Evolutionary conservation across 2,329 filamentous ascomycete species (phyloP).

Genomic region (Arthroderma uncinatum): DNA sequence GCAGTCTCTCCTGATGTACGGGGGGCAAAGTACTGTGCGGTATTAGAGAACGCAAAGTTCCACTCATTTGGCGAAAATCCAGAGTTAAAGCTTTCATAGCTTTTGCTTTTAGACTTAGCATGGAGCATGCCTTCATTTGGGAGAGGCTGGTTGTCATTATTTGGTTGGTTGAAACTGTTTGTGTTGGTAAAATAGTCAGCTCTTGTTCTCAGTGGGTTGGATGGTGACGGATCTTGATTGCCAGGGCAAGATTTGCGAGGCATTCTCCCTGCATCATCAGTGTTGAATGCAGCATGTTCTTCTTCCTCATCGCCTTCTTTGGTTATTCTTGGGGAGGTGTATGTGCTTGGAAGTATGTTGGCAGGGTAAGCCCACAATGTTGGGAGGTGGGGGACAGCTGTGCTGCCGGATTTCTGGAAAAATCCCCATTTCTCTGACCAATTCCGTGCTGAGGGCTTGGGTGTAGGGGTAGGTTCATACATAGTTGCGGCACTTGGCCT

Average conservation of each 20-base stretch:
- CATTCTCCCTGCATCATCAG: background rate
- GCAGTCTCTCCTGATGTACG: slow-evolving; percentile 15
- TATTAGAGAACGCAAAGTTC: slow-evolving; percentile 27
- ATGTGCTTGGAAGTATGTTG: background rate
- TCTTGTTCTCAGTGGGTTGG: background rate
- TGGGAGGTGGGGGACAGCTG: background rate
- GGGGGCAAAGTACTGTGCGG: slow-evolving; percentile 29
- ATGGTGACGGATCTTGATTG: background rate
- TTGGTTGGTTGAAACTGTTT: slow-evolving; percentile 1
- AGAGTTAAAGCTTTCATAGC: slow-evolving; percentile 26
- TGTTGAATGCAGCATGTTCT: background rate
- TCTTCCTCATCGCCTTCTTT: background rate
- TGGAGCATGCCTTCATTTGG: slow-evolving; percentile 5
- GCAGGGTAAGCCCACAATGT: slow-evolving; percentile 4
- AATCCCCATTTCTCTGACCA: slow-evolving; percentile 15
- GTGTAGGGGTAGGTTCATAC: slow-evolving; percentile 14
- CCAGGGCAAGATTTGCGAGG: background rate
- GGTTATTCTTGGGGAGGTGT: background rate
- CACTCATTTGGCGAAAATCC: slow-evolving; percentile 35
- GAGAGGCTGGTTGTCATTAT: background rate
- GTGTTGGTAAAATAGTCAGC: background rate
- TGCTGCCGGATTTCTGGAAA: background rate
- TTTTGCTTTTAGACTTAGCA: slow-evolving; percentile 24
- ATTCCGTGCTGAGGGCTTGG: slow-evolving; percentile 10
- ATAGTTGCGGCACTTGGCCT: slow-evolving; percentile 12